A percentile compares a stretch with the other conserved stretches of the same genome.
Conservation (phyloP, 768 basidiomycete genomes). For the Holtermanniella nyarrowii region DNA sequence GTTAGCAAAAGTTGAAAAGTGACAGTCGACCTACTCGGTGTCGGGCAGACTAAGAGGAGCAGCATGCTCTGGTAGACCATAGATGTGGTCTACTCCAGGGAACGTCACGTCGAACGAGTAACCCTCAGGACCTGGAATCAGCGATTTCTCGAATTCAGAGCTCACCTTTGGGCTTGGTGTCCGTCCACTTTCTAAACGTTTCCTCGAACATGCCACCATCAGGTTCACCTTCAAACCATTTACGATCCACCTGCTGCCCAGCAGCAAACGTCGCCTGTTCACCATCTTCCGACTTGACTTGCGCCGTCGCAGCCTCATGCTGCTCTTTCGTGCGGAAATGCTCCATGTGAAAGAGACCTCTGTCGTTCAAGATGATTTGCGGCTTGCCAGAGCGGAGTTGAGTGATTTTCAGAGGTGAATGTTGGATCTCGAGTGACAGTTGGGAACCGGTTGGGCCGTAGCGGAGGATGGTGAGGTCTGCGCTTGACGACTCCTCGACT, state of each 20-base stretch:
- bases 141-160: background rate
- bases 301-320: constrained; percentile 41
- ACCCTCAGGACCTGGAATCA: constrained; percentile 71
- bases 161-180: constrained; percentile 88
- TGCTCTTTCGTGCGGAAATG: constrained; percentile 68
- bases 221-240: constrained; percentile 79
- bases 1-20: background rate
- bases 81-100: constrained; percentile 81
- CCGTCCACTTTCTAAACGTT: constrained; percentile 72
- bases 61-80: constrained; percentile 94
- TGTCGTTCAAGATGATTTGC: constrained; percentile 79
- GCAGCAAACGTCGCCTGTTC: constrained; percentile 47
- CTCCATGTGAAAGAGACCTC: constrained; percentile 91
- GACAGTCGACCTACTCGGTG: constrained; percentile 44
- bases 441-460: constrained; percentile 59
- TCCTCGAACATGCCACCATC: constrained; percentile 89
- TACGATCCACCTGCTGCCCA: constrained; percentile 16
- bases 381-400: constrained; percentile 65
- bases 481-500: constrained; percentile 40
- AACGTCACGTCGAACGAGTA: constrained; percentile 86
- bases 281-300: constrained; percentile 31
- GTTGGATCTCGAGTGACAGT: constrained; percentile 53
- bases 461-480: constrained; percentile 43
- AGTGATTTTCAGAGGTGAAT: constrained; percentile 64
- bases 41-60: constrained; percentile 78